Base-by-base conservation (phyloP, 345 rosid genomes). In the Viola odorata region DNA sequence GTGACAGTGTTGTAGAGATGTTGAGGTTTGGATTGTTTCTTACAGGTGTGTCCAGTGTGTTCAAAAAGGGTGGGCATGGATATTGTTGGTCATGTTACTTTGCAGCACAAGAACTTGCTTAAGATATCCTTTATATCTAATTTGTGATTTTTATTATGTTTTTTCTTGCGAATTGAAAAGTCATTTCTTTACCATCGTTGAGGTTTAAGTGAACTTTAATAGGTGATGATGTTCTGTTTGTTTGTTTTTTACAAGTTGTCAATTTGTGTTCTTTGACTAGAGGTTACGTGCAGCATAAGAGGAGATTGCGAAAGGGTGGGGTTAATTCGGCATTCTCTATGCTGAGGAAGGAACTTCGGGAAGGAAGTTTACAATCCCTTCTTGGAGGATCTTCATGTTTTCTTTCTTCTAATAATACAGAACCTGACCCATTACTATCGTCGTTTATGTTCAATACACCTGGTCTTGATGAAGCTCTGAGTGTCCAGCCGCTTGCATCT, bases 41-140 rank as follows among this genome's bases (percentile, higher is more conserved):
- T 56, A 15, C 85, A 85, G 97, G 85, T 82, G 0, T 87, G 92
- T 61, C 97, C 92, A 38, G 85, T 87, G 44, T 90, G 95, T 63
- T 69, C 81, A 1, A 82, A 85, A 69, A 76, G 85, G 75, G 89
- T 84, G 45, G 92, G 96, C 65, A 60, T 69, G 70, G 84, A 85
- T 63, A 81, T 87, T 56, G 86, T 87, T 49, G 74, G 87, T 74
- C 97, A 87, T 59, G 82, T 91, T 37, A 81, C 96, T 1, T 67
- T 71, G 55, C 96, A 87, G 41, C 97, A 84, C 59, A 84, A 85
- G 6, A 91, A 64, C 68, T 77, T 84, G 5, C 82, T 84, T n/a
- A 87, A 77, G 80, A 85, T 85, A 91, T 91, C 97, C 97, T 82
- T 79, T 60, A 1, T n/a, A 13, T 65, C 42, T 48, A 11, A 3